phyloP scores from a whole-genome alignment of 2,329 filamentous ascomycete species.

The Neobulgaria alba region DNA sequence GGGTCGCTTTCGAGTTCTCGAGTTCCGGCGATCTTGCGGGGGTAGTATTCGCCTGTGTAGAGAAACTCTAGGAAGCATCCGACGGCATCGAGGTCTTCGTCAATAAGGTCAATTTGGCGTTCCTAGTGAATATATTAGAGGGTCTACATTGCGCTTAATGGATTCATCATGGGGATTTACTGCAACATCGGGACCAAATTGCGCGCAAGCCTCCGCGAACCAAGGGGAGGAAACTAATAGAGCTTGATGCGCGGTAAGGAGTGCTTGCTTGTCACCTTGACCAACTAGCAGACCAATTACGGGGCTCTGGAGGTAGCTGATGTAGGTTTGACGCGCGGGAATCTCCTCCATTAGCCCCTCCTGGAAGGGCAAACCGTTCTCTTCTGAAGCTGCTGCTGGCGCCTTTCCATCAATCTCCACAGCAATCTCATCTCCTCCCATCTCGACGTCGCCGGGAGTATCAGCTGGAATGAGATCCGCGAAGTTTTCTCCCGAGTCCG shows the following conservation, averaged over 20 bases:
- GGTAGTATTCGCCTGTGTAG: conserved; percentile 84
- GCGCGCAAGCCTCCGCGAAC: conserved; percentile 55
- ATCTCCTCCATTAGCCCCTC: conserved; percentile 18
- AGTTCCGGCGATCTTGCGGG: conserved; percentile 53
- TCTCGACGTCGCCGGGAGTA: conserved; percentile 21
- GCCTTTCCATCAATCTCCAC: conserved; percentile 22
- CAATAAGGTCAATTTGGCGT: conserved; percentile 58
- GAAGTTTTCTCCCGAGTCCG: conserved; percentile 13
- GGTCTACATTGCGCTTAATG: not conserved
- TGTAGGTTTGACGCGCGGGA: conserved; percentile 32
- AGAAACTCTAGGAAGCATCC: conserved; percentile 76
- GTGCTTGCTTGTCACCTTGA: conserved; percentile 46
- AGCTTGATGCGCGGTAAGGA: conserved; percentile 71
- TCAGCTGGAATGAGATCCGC: conserved; percentile 11
- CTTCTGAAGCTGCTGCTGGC: conserved; percentile 2
- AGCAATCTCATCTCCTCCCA: conserved; percentile 18
- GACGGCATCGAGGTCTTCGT: conserved; percentile 64
- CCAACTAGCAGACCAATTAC: conserved; percentile 62
- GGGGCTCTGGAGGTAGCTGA: conserved; percentile 58
- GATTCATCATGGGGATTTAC: conserved; percentile 35
- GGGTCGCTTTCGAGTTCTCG: conserved; percentile 63
- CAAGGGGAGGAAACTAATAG: conserved; percentile 68
- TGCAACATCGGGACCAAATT: conserved; percentile 51
- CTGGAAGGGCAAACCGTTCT: conserved; percentile 16
- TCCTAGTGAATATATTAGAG: conserved; percentile 32